Base-by-base conservation (phyloP, 176 grass and related monocot genomes). In the Ampelocalamus luodianensis region DNA sequence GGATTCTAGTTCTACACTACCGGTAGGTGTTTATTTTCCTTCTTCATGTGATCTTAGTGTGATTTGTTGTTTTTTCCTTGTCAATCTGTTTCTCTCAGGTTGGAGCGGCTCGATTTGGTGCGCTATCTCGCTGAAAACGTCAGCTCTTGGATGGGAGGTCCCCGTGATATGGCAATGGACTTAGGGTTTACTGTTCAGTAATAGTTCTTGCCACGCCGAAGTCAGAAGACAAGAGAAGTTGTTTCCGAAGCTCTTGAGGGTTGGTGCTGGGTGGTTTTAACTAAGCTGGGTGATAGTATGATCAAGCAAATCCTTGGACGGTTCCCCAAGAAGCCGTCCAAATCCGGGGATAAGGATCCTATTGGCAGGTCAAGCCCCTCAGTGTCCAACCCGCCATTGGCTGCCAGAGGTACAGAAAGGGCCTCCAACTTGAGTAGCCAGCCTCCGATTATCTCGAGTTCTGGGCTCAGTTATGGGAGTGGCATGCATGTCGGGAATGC, bases 231-330 rank as follows among this genome's bases (percentile, higher is more conserved):
- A 39, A 56, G 32, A 0, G 18, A 39, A 15, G 6, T 22, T 85
- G 24, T 46, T 24, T 84, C 81, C 0, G 27, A 32, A 76, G 29
- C 50, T 64, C n/a, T 55, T 27, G 53, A 46, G 76, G 60, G 49
- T 58, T 62, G 14, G 48, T 83, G 67, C 6, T 44, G 60, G 60
- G 39, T 49, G 60, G 18, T n/a, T 68, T 59, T 26, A 58, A 36
- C 50, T 81, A 38, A 67, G 73, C 77, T 69, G n/a, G 62, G 69
- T 13, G 82, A 74, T 76, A 94, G 77, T 11, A 94, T 94, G 92
- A 94, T 94, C 77, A 94, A 94, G 85, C 90, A 92, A 79, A 83
- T 94, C 65, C 83, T 94, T 69, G 90, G 90, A 16, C 79, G 87
- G 81, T 89, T 94, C 81, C 92, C 92, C 6, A 92, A 92, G 85